These are phyloP conservation scores for Magnusiomyces magnusii DNA, from an alignment of 1,139 yeast genomes.

Conservation along the genomic window DNA sequence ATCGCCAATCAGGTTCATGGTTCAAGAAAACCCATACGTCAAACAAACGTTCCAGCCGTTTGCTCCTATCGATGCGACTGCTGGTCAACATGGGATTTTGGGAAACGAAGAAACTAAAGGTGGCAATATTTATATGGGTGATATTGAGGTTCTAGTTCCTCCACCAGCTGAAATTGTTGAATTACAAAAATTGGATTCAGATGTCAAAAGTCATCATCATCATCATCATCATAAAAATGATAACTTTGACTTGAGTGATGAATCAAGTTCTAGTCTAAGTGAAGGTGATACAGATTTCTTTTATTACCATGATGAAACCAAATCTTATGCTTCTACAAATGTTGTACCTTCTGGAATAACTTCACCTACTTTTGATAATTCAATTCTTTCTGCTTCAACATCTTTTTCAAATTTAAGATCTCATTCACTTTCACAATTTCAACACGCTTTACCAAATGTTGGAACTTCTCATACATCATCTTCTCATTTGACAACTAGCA, in stretches of 20 bases:
- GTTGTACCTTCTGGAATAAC: background rate
- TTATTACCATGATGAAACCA: background rate
- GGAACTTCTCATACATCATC: background rate
- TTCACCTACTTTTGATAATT: background rate
- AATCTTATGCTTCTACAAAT: background rate
- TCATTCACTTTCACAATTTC: background rate
- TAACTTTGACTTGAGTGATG: background rate
- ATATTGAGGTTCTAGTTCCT: conserved; percentile 8
- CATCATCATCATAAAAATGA: background rate
- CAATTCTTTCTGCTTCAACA: background rate
- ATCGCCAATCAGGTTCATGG: conserved; percentile 21
- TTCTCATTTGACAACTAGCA: background rate
- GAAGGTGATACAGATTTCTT: background rate
- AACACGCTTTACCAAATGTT: background rate
- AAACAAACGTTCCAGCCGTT: conserved; percentile 13
- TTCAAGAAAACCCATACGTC: conserved; percentile 12
- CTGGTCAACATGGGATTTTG: conserved; percentile 10
- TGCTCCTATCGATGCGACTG: conserved; percentile 10
- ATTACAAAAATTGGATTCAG: background rate
- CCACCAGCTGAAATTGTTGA: background rate
- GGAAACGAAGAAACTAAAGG: background rate
- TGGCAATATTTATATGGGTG: conserved; percentile 12
- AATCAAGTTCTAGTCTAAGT: background rate
- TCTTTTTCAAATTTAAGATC: no score
- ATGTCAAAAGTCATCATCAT: background rate